Evolutionary conservation across 2,329 filamentous ascomycete species (phyloP).

Genomic region (Domatiomyces catenatus): DNA sequence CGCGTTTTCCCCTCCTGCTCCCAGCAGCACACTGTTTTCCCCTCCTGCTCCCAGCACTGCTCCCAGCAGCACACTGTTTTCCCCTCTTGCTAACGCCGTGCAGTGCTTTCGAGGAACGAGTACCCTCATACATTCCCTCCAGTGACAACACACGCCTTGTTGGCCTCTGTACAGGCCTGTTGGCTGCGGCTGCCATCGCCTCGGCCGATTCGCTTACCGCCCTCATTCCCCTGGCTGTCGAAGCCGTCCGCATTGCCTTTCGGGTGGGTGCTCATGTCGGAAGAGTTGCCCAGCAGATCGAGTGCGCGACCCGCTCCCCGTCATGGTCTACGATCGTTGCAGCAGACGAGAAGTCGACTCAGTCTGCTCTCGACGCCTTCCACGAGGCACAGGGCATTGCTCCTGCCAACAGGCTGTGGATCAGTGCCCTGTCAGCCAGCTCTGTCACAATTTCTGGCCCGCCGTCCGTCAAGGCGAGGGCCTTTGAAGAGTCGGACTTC

Average conservation of each 20-base stretch:
- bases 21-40: no score
- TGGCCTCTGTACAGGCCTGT: slow-evolving; percentile 30
- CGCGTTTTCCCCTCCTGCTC: no score
- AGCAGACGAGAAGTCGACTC: slow-evolving; percentile 19
- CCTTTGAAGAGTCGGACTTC: slow-evolving; percentile 34
- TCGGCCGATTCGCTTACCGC: slow-evolving; percentile 27
- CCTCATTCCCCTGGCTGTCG: slow-evolving; percentile 27
- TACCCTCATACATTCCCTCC: slow-evolving; percentile 25
- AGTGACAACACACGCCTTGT: slow-evolving; percentile 24
- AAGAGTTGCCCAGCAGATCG: slow-evolving; percentile 25
- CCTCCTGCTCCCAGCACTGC: no score
- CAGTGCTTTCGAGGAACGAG: slow-evolving; percentile 29
- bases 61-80: no score
- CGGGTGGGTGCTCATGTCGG: slow-evolving; percentile 28
- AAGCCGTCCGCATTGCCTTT: slow-evolving; percentile 29
- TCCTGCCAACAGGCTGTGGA: slow-evolving; percentile 38
- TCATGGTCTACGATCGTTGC: slow-evolving; percentile 29
- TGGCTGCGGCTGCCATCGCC: slow-evolving; percentile 27
- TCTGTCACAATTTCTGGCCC: slow-evolving; percentile 46
- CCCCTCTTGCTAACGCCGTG: slow-evolving; percentile 10
- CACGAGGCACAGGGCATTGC: slow-evolving; percentile 30
- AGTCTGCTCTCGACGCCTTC: slow-evolving; percentile 18
- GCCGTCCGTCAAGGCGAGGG: slow-evolving; percentile 36
- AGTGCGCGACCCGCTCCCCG: slow-evolving; percentile 18
- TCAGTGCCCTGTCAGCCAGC: slow-evolving; percentile 44